Base-by-base conservation (phyloP, 2,329 filamentous ascomycete genomes). In the Dactylonectria estremocensis region DNA sequence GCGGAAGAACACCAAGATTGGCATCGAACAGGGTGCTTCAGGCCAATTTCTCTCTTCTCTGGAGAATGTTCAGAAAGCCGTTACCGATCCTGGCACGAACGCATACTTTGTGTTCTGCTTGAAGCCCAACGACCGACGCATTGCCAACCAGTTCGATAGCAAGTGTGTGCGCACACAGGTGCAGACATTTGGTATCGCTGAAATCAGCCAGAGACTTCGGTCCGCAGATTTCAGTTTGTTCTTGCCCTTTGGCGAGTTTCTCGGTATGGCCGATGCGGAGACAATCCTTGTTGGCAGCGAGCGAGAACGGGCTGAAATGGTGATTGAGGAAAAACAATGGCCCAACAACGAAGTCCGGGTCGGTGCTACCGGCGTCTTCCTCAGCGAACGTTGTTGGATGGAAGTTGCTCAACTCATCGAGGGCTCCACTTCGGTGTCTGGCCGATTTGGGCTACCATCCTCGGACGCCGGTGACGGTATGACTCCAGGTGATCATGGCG, bases 131-230 rank as follows among this genome's bases (percentile, higher is more conserved):
- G 96, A 99, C 79, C 90, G 96, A 60, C 91, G 96, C 56, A 99
- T 99, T 72, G 95, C 96, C 69, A 99, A 99, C 74, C 96, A 99
- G 77, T 99, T 98, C 75, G 96, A 99, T 81, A 98, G 95, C 88
- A 98, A 98, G 81, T 99, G 96, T 79, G 96, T 99, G 22, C 91
- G 96, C 4, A 93, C 93, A 11, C 96, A 99, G 79, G 89, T 99
- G 1, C 95, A 98, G 78, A 97, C 95, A 0, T 94, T 98, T 73
- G 96, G 96, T 35, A 97, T 99, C 76, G 95, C 95, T 1, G 96
- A 99, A 79, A 98, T 99, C 80, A 97, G 95, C 78, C 95, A 98
- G 78, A 89, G 96, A 20, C 87, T 99, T 45, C 90, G 95, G 56
- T 95, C 95, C 62, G 95, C 95, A 0, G 96, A 99, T 80, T 98